Conservation (phyloP, 257 asterid species). For the Cruciata laevipes region DNA sequence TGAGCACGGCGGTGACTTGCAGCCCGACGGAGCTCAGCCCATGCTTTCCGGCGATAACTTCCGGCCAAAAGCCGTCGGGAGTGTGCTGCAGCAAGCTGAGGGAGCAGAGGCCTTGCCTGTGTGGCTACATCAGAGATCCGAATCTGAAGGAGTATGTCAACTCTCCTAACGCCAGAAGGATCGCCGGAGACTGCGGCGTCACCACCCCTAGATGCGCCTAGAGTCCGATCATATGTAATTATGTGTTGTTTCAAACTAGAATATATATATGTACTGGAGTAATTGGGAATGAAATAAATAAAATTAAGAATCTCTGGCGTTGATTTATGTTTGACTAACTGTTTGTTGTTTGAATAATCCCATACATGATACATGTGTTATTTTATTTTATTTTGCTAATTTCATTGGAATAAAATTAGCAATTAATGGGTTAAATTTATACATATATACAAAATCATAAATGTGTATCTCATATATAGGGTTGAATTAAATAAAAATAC, state of each 20-base stretch:
- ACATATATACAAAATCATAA: no score
- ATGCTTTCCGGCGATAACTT: conserved; percentile 8
- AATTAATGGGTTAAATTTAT: no score
- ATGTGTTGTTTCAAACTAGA: not conserved
- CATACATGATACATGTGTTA: no score
- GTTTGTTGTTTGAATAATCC: no score
- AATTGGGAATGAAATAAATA: not conserved
- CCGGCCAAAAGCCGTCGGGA: not conserved
- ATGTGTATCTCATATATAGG: no score
- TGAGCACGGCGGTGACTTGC: conserved; percentile 19
- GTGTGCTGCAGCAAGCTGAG: conserved; percentile 22
- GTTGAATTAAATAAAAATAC: no score
- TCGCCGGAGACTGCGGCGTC: conserved; percentile 19
- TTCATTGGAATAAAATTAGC: no score
- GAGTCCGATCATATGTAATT: not conserved
- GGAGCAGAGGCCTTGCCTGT: conserved; percentile 28
- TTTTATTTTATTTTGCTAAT: no score
- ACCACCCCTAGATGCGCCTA: conserved; percentile 9
- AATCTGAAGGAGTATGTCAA: conserved; percentile 15
- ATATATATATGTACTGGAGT: not conserved
- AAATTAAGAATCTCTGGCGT: not conserved
- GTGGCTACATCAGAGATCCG: conserved; percentile 21
- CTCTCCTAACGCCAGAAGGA: conserved; percentile 21
- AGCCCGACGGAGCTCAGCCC: conserved; percentile 7
- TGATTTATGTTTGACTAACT: not conserved